Evolutionary conservation across 164 flowering plant species (phyloP).

Genomic region (Protea cynaroides): DNA sequence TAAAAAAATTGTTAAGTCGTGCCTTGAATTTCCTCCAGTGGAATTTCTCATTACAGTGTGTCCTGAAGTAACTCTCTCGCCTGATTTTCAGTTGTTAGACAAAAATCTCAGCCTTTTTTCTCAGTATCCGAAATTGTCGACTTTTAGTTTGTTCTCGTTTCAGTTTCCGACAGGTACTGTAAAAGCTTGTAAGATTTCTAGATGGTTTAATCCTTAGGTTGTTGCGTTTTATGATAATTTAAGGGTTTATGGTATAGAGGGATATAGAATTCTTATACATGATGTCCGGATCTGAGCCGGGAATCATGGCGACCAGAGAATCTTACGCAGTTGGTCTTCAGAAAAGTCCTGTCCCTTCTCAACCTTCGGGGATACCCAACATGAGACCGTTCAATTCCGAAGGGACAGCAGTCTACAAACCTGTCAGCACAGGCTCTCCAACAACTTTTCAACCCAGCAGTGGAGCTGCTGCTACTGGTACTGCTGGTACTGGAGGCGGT

Average conservation of each 20-base stretch:
- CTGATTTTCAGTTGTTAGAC: neutral
- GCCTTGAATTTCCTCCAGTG: neutral
- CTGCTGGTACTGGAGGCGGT: constrained; percentile 9
- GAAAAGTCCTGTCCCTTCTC: constrained; percentile 20
- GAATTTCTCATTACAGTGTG: neutral
- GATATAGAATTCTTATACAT: constrained; percentile 7
- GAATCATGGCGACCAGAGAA: constrained; percentile 39
- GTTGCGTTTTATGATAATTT: neutral
- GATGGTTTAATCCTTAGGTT: neutral
- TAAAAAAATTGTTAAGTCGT: no score
- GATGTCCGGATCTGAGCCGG: constrained; percentile 48
- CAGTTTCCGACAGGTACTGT: no score
- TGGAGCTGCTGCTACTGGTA: constrained; percentile 9
- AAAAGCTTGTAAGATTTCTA: neutral
- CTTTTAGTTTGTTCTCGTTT: no score
- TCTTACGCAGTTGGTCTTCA: constrained; percentile 32
- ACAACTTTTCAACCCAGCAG: constrained; percentile 25
- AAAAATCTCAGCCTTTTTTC: neutral
- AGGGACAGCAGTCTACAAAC: constrained; percentile 52
- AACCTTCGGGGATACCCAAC: constrained; percentile 37
- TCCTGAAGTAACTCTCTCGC: neutral
- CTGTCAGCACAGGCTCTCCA: constrained; percentile 32
- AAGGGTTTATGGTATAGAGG: neutral
- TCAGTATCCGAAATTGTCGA: neutral
- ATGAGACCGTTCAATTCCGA: constrained; percentile 52